Evolutionary conservation across 768 basidiomycete species (phyloP).

Genomic region (Termitomyces sp.): DNA sequence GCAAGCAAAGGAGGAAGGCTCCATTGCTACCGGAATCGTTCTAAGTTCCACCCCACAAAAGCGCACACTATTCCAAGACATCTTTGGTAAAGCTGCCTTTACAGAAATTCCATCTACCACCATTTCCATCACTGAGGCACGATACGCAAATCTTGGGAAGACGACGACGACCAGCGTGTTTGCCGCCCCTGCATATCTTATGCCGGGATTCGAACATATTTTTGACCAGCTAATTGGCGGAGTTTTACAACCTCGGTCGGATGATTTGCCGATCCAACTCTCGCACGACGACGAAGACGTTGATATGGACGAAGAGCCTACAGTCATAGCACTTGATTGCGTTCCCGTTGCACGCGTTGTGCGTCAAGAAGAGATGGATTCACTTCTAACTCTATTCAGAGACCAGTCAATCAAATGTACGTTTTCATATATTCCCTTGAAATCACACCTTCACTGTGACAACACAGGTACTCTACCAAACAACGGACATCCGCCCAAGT

Average conservation of each 20-base stretch:
- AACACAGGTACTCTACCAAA: not conserved
- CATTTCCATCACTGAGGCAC: slow-evolving; percentile 5
- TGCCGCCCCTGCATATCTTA: slow-evolving; percentile 68
- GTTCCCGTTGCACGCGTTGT: slow-evolving; percentile 30
- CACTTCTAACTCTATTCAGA: slow-evolving; percentile 64
- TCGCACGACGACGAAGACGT: slow-evolving; percentile 34
- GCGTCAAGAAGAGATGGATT: slow-evolving; percentile 50
- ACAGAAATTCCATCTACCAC: slow-evolving; percentile 21
- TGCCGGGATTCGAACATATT: slow-evolving; percentile 68
- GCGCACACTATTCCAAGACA: slow-evolving; percentile 81
- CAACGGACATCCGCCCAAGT: slow-evolving; percentile 7
- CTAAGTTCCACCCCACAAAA: slow-evolving; percentile 23
- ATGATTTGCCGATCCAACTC: slow-evolving; percentile 10
- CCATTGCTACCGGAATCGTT: slow-evolving; percentile 33
- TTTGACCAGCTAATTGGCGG: slow-evolving; percentile 53
- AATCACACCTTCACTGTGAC: not conserved
- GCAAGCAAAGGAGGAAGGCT: slow-evolving; percentile 37
- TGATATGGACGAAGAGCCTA: slow-evolving; percentile 37
- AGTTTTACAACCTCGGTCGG: slow-evolving; percentile 27
- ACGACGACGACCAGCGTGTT: slow-evolving; percentile 29
- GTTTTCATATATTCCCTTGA: slow-evolving; percentile 9
- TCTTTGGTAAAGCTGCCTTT: slow-evolving; percentile 82
- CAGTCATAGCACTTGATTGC: slow-evolving; percentile 10
- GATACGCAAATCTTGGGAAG: not conserved
- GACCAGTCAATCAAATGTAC: slow-evolving; percentile 40